Evolutionary conservation across 2,329 filamentous ascomycete species (phyloP).

Genomic region (Dothideomycetes sp.): DNA sequence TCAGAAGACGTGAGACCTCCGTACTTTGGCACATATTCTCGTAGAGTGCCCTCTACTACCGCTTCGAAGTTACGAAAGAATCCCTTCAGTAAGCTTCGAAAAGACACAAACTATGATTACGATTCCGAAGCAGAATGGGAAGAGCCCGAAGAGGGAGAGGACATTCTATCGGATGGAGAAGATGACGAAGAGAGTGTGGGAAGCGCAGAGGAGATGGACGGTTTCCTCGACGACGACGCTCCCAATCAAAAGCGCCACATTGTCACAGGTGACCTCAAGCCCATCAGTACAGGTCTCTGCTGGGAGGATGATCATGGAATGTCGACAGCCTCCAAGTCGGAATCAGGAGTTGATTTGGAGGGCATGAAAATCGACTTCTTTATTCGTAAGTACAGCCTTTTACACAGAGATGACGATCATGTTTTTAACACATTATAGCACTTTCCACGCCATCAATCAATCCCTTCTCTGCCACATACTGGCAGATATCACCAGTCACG

Average conservation of each 20-base stretch:
- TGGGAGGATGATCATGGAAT: conserved; percentile 55
- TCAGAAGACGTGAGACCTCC: conserved; percentile 54
- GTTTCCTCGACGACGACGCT: conserved; percentile 71
- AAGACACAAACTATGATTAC: conserved; percentile 67
- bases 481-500: conserved; percentile 44
- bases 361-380: conserved; percentile 39
- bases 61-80: conserved; percentile 42
- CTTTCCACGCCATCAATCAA: conserved; percentile 55
- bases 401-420: background rate
- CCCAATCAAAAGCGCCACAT: conserved; percentile 47
- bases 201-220: conserved; percentile 79
- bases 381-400: conserved; percentile 49
- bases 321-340: background rate
- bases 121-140: conserved; percentile 81
- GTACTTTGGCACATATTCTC: conserved; percentile 66
- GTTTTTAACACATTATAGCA: conserved; percentile 24
- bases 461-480: conserved; percentile 76
- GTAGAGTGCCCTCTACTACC: conserved; percentile 40
- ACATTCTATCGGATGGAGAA: conserved; percentile 55
- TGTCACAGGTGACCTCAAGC: conserved; percentile 60
- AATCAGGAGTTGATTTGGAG: conserved; percentile 23
- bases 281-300: conserved; percentile 69
- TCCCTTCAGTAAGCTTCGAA: conserved; percentile 48
- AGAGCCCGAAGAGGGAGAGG: conserved; percentile 63
- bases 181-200: conserved; percentile 62